Evolutionary conservation across 2,329 filamentous ascomycete genomes (phyloP).

Genomic region (Aspergillus melleus): DNA sequence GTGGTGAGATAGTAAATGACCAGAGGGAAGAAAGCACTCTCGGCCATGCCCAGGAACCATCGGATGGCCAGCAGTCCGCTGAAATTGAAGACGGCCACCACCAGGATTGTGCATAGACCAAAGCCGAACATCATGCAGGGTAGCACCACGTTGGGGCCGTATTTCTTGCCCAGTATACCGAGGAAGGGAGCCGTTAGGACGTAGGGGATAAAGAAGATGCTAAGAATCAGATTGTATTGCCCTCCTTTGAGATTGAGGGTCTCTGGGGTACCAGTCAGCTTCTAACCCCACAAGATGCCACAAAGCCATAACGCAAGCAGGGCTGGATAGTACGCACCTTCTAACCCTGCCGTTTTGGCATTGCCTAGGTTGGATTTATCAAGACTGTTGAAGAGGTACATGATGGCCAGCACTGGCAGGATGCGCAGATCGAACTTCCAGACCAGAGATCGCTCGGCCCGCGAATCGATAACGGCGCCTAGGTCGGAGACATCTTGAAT

Average conservation of each 20-base stretch:
- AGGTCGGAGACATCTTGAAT: neutral
- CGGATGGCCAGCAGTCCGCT: slow-evolving; percentile 26
- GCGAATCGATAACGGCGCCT: slow-evolving; percentile 30
- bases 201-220: slow-evolving; percentile 30
- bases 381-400: slow-evolving; percentile 55
- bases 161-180: slow-evolving; percentile 29
- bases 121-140: slow-evolving; percentile 30
- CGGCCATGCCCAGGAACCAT: slow-evolving; percentile 30
- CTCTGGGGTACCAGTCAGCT: slow-evolving; percentile 8
- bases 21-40: slow-evolving; percentile 31
- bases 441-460: slow-evolving; percentile 45
- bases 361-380: slow-evolving; percentile 44
- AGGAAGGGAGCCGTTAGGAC: slow-evolving; percentile 28
- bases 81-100: slow-evolving; percentile 25
- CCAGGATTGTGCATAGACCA: slow-evolving; percentile 23
- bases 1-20: slow-evolving; percentile 28
- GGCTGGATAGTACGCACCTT: slow-evolving; percentile 10
- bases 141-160: slow-evolving; percentile 26
- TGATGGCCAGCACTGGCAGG: slow-evolving; percentile 54
- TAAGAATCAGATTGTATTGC: slow-evolving; percentile 29
- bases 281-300: too few relatives aligned
- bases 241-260: slow-evolving; percentile 24
- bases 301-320: too few relatives aligned
- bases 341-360: slow-evolving; percentile 28
- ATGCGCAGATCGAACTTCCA: slow-evolving; percentile 51